Conservation (phyloP, 768 basidiomycete genomes). For the Lentinus tigrinus region DNA sequence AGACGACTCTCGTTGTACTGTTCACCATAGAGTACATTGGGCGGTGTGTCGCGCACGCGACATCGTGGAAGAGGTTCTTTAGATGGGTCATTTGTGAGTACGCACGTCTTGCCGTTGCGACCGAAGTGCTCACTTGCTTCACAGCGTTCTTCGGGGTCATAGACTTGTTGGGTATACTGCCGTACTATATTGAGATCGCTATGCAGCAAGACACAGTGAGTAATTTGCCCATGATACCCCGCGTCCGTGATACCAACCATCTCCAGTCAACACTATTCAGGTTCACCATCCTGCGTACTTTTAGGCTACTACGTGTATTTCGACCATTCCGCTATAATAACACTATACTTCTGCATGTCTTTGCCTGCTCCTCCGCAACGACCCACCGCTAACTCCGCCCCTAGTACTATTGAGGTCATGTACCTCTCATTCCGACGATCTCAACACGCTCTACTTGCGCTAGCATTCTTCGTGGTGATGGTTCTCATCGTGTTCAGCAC, state of each 20-base stretch:
- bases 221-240: slow-evolving; percentile 12
- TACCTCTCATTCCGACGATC: slow-evolving; percentile 83
- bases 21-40: slow-evolving; percentile 86
- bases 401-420: slow-evolving; percentile 89
- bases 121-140: slow-evolving; percentile 1
- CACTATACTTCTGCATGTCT: slow-evolving; percentile 63
- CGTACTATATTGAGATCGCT: slow-evolving; percentile 86
- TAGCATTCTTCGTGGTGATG: slow-evolving; percentile 88
- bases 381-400: not conserved
- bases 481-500: slow-evolving; percentile 87
- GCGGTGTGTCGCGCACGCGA: slow-evolving; percentile 74
- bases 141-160: slow-evolving; percentile 82
- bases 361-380: not conserved
- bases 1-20: slow-evolving; percentile 78
- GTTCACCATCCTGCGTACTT: slow-evolving; percentile 89
- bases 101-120: not conserved
- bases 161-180: slow-evolving; percentile 81
- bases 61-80: slow-evolving; percentile 55
- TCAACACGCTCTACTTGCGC: slow-evolving; percentile 82
- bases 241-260: not conserved
- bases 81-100: slow-evolving; percentile 69
- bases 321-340: slow-evolving; percentile 84
- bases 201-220: slow-evolving; percentile 82
- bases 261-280: slow-evolving; percentile 78
- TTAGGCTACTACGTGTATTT: slow-evolving; percentile 86